Evolutionary conservation across 2,329 filamentous ascomycete genomes (phyloP).

Genomic region (Fusarium sp.): DNA sequence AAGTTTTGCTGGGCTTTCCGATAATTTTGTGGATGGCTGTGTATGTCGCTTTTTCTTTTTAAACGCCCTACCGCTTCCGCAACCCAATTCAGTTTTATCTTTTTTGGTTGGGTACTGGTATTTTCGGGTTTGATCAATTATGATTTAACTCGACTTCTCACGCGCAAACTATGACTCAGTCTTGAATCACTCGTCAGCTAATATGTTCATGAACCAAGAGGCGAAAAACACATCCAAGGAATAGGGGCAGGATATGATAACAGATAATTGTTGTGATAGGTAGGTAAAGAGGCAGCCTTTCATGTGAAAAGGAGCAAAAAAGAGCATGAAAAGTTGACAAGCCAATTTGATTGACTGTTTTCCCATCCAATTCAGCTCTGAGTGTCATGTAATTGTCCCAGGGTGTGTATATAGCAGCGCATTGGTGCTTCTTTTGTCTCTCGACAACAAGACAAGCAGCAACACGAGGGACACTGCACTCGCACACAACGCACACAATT

Average conservation of each 20-base stretch:
- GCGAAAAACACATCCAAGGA: conserved; percentile 12
- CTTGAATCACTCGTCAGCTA: conserved; percentile 22
- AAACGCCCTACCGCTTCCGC: conserved; percentile 25
- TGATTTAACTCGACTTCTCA: conserved; percentile 30
- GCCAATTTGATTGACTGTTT: conserved; percentile 30
- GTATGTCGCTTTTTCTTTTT: conserved; percentile 7
- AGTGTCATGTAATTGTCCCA: conserved; percentile 2
- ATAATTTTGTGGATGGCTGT: conserved; percentile 30
- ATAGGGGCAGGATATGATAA: conserved; percentile 16
- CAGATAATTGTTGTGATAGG: conserved; percentile 22
- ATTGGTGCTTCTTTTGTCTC: conserved; percentile 30
- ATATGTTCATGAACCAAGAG: conserved; percentile 11
- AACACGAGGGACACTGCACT: conserved; percentile 18
- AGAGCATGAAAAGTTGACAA: conserved; percentile 28
- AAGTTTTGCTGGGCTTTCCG: conserved; percentile 30
- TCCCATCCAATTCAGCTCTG: conserved; percentile 35
- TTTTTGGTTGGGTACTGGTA: conserved; percentile 28
- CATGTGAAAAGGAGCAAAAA: conserved; percentile 34
- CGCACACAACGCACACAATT: conserved; percentile 37
- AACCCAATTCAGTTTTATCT: conserved; percentile 31
- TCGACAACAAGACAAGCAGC: conserved; percentile 36
- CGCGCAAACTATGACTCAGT: conserved; percentile 37
- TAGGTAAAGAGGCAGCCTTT: conserved; percentile 29
- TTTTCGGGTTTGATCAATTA: conserved; percentile 26
- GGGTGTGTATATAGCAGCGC: conserved; percentile 32